Base-by-base conservation (phyloP, 2,329 filamentous ascomycete species). In the Pochonia chlamydosporia region DNA sequence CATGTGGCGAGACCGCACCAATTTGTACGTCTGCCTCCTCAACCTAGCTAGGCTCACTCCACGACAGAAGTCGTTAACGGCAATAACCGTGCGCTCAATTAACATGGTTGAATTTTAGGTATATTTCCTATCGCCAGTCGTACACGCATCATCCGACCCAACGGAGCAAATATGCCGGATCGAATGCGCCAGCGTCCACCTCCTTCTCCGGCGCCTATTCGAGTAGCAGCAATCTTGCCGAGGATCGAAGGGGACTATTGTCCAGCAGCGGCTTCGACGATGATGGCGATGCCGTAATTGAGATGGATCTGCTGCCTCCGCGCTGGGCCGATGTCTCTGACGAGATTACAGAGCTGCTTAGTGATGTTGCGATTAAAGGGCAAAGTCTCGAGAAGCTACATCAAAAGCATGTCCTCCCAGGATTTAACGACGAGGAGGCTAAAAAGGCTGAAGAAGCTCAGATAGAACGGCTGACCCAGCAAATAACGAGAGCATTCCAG, bases 1-100 rank as follows among this genome's bases (percentile, higher is more conserved):
- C 74, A 95, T 96, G 89, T 99, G 91, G 91, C 89, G 93, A 76
- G 93, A 99, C 79, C 87, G 93, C 72, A 99, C 93, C 59, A 99
- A 97, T 67, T 87, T 99, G 90, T 96, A 82, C 59, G 81, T 63
- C 51, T 49, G 46, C 49, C 53, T 49, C 46, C 43, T 35, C 10
- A 33, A 3, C 13, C 30, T 14, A 14, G 30, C 16, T 13, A 7
- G 14, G 5, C 31, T 35, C n/a, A 14, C 16, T 20, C 20, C 8
- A 20, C 11, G 9, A 20, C 35, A 39, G 35, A 4, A 23, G 58
- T 55, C 48, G 44, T 44, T 20, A 14, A 11, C 31, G 6, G 24
- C 40, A n/a, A 28, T 45, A 20, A 18, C 40, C 20, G 20, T 18
- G 14, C 28, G 35, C 24, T 43, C 20, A 16, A 14, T 30, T 40